These are phyloP conservation scores for Talaromyces sp. DNA, from an alignment of 2,329 filamentous ascomycete species.

Conservation along the genomic window DNA sequence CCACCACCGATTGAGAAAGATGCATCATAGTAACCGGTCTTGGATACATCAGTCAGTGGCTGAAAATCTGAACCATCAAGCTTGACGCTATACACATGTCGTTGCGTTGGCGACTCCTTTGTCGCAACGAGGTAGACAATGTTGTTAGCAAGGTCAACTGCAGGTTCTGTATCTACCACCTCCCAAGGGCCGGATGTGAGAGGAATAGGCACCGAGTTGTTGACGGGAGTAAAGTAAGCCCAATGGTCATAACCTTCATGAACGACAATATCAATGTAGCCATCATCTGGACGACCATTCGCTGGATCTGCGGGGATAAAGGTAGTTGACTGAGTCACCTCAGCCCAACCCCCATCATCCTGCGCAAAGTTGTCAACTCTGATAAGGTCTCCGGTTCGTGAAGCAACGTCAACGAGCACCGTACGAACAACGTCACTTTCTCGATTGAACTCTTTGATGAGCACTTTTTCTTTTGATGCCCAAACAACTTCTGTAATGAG, in stretches of 20 bases:
- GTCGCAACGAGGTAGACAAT: constrained; percentile 88
- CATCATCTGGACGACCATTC: constrained; percentile 74
- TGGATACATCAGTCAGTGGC: constrained; percentile 67
- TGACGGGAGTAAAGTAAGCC: constrained; percentile 85
- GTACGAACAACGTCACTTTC: constrained; percentile 89
- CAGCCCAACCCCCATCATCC: constrained; percentile 96
- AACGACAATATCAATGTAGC: constrained; percentile 89
- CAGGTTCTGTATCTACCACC: constrained; percentile 77
- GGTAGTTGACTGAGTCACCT: constrained; percentile 79
- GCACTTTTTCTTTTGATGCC: constrained; percentile 73
- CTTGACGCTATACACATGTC: constrained; percentile 86
- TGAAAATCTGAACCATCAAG: constrained; percentile 72
- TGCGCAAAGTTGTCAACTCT: constrained; percentile 73
- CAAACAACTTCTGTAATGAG: constrained; percentile 92
- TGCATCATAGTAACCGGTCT: constrained; percentile 72
- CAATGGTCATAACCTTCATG: constrained; percentile 84
- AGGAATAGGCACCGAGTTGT: constrained; percentile 75
- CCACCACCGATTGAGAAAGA: constrained; percentile 81
- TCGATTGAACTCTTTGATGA: constrained; percentile 89
- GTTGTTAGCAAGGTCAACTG: constrained; percentile 78
- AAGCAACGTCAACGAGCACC: constrained; percentile 73
- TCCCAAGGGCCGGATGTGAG: constrained; percentile 91
- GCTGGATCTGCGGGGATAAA: constrained; percentile 79
- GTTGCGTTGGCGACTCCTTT: constrained; percentile 80
- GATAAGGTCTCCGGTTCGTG: constrained; percentile 71